A percentile compares a stretch with the other conserved stretches of the same genome.
These are phyloP conservation scores for Malus hybrid DNA, from an alignment of 331 rosid species.

Conservation along the genomic window DNA sequence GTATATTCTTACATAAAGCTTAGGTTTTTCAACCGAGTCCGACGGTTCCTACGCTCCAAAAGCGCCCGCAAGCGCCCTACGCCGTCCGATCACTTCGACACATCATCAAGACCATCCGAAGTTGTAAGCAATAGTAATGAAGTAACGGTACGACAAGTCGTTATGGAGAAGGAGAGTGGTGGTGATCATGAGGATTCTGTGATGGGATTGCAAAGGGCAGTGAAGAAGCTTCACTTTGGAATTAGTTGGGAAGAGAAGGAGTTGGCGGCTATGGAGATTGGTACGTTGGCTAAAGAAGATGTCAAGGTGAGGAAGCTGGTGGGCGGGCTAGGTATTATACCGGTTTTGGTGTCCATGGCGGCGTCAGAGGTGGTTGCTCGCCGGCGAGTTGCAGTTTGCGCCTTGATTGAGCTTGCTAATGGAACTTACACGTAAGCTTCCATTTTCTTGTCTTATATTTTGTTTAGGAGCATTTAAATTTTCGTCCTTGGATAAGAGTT, in stretches of 20 bases:
- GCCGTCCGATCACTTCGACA: constrained; percentile 18
- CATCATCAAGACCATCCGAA: constrained; percentile 3
- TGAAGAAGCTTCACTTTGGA: constrained; percentile 93
- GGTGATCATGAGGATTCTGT: constrained; percentile 18
- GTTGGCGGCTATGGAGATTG: constrained; percentile 60
- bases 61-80: constrained; percentile 37
- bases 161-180: constrained; percentile 8
- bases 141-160: constrained; percentile 8
- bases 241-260: constrained; percentile 73
- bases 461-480: neutral
- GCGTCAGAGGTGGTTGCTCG: constrained; percentile 30
- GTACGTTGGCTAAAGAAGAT: constrained; percentile 50
- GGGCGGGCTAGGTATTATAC: constrained; percentile 74
- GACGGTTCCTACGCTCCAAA: constrained; percentile 61
- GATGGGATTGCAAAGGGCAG: constrained; percentile 53
- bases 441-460: neutral
- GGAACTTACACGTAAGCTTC: constrained; percentile 72
- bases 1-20: constrained; percentile 54
- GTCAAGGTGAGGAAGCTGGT: constrained; percentile 55
- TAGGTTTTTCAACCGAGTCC: constrained; percentile 59
- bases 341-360: constrained; percentile 73
- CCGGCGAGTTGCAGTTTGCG: constrained; percentile 37
- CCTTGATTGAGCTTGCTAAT: constrained; percentile 63
- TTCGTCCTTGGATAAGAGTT: neutral
- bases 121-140: neutral